These are phyloP conservation scores for Mrakia gelida DNA, from an alignment of 768 basidiomycete species.

Conservation along the genomic window DNA sequence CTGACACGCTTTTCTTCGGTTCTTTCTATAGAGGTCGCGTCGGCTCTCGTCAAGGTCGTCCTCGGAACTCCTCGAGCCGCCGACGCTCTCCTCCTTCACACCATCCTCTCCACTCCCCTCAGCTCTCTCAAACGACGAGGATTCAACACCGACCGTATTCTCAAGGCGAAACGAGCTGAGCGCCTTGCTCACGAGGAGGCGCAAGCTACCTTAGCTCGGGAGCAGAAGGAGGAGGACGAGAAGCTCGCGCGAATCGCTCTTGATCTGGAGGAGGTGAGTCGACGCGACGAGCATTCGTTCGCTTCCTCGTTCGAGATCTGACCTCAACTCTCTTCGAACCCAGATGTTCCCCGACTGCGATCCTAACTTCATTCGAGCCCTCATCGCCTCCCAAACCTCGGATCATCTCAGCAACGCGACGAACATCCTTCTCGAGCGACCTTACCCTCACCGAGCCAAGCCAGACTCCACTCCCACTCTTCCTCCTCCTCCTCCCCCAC, in stretches of 20 bases:
- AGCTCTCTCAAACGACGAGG: conserved; percentile 21
- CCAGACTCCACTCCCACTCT: background rate
- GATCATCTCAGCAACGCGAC: conserved; percentile 31
- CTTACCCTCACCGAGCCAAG: conserved; percentile 22
- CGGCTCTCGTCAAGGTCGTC: conserved; percentile 70
- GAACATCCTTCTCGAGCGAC: conserved; percentile 23
- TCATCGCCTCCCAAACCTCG: conserved; percentile 17
- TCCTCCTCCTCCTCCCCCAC: background rate
- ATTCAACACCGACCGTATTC: conserved; percentile 61
- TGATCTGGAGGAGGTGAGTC: conserved; percentile 69
- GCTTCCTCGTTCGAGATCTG: conserved; percentile 32
- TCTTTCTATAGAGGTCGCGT: conserved; percentile 61
- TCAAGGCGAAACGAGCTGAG: conserved; percentile 70
- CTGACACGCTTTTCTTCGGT: background rate
- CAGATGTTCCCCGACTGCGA: conserved; percentile 39
- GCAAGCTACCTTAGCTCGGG: conserved; percentile 42
- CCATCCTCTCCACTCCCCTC: conserved; percentile 74
- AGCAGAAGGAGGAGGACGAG: conserved; percentile 48
- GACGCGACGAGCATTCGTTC: conserved; percentile 43
- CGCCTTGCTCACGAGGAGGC: conserved; percentile 43
- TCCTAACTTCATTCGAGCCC: conserved; percentile 27
- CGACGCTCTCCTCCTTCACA: conserved; percentile 85
- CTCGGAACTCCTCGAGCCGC: conserved; percentile 75
- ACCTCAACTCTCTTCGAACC: background rate
- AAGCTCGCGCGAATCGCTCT: conserved; percentile 69